A percentile compares a stretch with the other conserved stretches of the same genome.
Conservation (phyloP, 208 protist species). For the Wallacemonas sp. region DNA sequence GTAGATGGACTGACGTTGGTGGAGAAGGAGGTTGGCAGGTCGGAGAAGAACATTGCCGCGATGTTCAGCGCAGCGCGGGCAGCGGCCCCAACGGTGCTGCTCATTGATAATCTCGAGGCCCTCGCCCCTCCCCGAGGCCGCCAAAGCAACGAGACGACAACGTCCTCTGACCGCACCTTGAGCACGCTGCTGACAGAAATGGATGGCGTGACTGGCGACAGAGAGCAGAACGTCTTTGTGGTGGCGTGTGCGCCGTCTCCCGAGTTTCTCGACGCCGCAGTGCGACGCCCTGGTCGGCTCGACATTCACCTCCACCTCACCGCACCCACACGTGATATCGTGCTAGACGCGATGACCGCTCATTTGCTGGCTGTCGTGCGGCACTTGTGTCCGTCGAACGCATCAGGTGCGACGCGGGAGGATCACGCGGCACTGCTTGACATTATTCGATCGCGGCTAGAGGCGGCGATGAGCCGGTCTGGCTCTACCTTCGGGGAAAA, state of each 20-base stretch:
- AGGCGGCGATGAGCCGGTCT: background rate
- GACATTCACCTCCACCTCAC: constrained; percentile 78
- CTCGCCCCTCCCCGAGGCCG: constrained; percentile 78
- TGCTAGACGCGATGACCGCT: constrained; percentile 18
- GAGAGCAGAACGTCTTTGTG: constrained; percentile 61
- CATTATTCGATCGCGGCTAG: background rate
- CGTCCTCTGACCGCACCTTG: constrained; percentile 82
- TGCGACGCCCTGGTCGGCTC: constrained; percentile 81
- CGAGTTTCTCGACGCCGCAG: constrained; percentile 75
- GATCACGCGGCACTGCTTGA: background rate
- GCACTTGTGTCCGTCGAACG: constrained; percentile 15
- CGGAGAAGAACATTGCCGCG: constrained; percentile 85
- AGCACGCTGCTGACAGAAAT: constrained; percentile 92
- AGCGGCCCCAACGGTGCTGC: constrained; percentile 72
- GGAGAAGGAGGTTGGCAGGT: constrained; percentile 86
- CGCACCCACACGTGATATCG: constrained; percentile 14
- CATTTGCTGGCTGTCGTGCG: constrained; percentile 18
- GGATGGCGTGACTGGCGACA: constrained; percentile 71
- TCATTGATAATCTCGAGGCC: constrained; percentile 93
- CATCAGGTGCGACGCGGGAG: background rate
- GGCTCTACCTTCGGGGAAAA: no score
- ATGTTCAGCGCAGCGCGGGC: constrained; percentile 79
- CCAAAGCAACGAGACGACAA: constrained; percentile 41
- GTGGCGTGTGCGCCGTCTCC: constrained; percentile 74
- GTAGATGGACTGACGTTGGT: constrained; percentile 78